phyloP scores from a whole-genome alignment of 2,329 filamentous ascomycete species.

The Penicillium sp. region DNA sequence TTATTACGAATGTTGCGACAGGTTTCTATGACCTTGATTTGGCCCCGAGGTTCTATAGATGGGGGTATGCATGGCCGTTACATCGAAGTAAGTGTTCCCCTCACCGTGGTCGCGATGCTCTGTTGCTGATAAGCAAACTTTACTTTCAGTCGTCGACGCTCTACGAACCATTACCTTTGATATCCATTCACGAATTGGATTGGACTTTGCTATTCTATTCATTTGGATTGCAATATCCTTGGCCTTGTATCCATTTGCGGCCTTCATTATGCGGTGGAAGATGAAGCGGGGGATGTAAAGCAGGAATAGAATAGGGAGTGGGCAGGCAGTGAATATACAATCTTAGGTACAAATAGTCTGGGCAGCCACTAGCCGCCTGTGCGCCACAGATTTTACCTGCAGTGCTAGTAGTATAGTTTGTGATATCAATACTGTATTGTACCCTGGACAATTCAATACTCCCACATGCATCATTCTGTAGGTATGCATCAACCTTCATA shows the following conservation, averaged over 20 bases:
- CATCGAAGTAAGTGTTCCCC: slow-evolving; percentile 48
- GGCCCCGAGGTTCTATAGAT: slow-evolving; percentile 57
- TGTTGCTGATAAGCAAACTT: background rate
- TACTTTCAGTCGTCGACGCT: slow-evolving; percentile 51
- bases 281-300: slow-evolving; percentile 22
- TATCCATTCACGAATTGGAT: slow-evolving; percentile 54
- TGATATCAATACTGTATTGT: background rate
- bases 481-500: background rate
- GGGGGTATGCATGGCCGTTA: slow-evolving; percentile 63
- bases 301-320: too few relatives aligned
- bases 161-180: slow-evolving; percentile 61
- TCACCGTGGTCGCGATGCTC: background rate
- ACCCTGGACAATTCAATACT: background rate
- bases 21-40: slow-evolving; percentile 60
- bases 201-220: slow-evolving; percentile 61
- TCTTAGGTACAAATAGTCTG: too few relatives aligned
- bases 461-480: background rate
- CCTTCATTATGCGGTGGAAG: slow-evolving; percentile 33
- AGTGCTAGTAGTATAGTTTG: background rate
- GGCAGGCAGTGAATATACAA: background rate
- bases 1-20: slow-evolving; percentile 62
- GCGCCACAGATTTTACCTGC: background rate
- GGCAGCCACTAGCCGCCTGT: background rate
- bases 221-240: slow-evolving; percentile 47
- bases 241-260: slow-evolving; percentile 26